Base-by-base conservation (phyloP, 164 flowering plant species). In the Tetracentron sinense region DNA sequence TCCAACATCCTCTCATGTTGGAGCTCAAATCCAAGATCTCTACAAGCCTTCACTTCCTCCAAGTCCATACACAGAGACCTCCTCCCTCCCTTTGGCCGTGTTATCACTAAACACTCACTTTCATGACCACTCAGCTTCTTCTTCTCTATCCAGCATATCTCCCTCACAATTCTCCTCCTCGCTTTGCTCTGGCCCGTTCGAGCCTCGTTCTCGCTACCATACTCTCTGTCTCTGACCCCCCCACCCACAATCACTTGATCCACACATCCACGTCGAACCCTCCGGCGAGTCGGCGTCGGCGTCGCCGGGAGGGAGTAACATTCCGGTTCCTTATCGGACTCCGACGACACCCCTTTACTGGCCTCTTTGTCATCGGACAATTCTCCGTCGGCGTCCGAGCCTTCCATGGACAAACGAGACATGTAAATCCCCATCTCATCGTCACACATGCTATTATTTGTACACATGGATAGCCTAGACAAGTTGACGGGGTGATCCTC, bases 31-130 rank as follows among this genome's bases (percentile, higher is more conserved):
- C 93, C 93, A 17, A 87, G 85, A 56, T 87, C 93, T 33, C 75
- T 70, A 50, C 89, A 85, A 1, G 90, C 93, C 73, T 82, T 87
- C 35, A 85, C 83, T 72, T 87, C 93, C 46, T 78, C 86, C 75
- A 80, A 51, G 58, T 81, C 86, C 93, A 87, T 82, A 25, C 82
- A 76, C 79, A 85, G 46, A 1, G 80, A 69, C 53, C 81, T 76
- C 49, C 68, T 70, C 44, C 88, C 89, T 53, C 87, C 86, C 29
- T 80, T 83, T 0, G 92, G 81, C 76, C 74, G 76, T 0, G 88
- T 78, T 11, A 81, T 78, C 75, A 82, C 76, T 74, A 71, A 47
- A 49, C 75, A 48, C 28, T 76, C 82, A 14, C 72, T 54, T 2
- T 74, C 78, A 2, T 47, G 58, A 31, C 67, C 69, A 48, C 68